A percentile compares a stretch with the other conserved stretches of the same genome.
These are phyloP conservation scores for Fragaria iinumae DNA, from an alignment of 306 rosid genomes.

Conservation along the genomic window DNA sequence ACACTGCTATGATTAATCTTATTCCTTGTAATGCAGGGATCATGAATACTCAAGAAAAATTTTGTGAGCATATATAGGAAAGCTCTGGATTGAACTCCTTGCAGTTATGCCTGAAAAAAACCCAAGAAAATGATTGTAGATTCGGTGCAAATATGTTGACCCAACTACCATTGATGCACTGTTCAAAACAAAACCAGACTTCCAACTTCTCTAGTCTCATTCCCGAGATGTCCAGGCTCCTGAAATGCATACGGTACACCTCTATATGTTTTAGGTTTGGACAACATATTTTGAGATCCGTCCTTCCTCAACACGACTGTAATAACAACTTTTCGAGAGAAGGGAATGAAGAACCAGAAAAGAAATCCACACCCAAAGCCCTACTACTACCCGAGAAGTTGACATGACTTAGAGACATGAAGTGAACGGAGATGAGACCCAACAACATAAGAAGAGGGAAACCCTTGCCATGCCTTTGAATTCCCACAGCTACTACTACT, in stretches of 20 bases:
- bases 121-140: background rate
- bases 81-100: background rate
- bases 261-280: background rate
- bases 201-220: background rate
- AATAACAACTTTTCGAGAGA: background rate
- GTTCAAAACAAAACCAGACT: background rate
- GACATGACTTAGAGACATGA: no score
- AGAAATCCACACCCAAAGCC: background rate
- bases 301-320: no score
- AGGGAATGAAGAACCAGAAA: conserved; percentile 3
- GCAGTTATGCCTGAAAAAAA: no score
- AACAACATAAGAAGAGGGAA: no score
- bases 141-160: background rate
- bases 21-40: background rate
- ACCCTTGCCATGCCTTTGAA: no score
- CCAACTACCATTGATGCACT: no score
- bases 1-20: no score
- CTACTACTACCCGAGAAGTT: background rate
- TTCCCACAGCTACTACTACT: no score
- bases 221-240: background rate
- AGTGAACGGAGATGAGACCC: no score
- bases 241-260: background rate
- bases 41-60: no score
- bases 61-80: background rate
- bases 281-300: background rate